Evolutionary conservation across 2,329 filamentous ascomycete species (phyloP).

Genomic region (Aspergillus amoenus): DNA sequence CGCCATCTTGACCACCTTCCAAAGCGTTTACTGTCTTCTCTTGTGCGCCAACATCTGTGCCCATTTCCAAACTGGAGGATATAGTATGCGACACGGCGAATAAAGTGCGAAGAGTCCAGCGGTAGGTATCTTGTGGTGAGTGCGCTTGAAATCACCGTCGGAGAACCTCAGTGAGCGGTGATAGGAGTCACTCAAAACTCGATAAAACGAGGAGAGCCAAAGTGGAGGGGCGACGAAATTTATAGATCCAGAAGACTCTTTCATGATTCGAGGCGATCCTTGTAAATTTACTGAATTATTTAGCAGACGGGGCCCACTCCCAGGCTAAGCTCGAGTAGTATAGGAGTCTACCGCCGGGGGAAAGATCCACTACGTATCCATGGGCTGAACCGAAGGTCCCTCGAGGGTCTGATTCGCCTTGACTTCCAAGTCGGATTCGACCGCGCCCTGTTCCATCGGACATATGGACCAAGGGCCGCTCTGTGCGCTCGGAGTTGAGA

Average conservation of each 20-base stretch:
- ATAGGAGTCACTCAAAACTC: neutral
- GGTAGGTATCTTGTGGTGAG: neutral
- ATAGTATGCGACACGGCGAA: neutral
- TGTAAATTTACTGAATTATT: neutral
- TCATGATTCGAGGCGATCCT: neutral
- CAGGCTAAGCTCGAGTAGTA: constrained; percentile 17
- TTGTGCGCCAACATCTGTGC: constrained; percentile 25
- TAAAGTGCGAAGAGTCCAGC: neutral
- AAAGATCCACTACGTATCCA: neutral
- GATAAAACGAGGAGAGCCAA: neutral
- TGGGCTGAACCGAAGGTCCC: neutral
- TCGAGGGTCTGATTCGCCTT: neutral
- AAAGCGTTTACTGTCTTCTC: constrained; percentile 19
- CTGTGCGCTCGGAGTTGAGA: neutral
- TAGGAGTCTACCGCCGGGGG: constrained; percentile 2
- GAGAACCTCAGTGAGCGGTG: neutral
- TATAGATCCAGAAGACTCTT: constrained; percentile 2
- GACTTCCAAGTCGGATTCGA: neutral
- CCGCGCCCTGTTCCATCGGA: neutral
- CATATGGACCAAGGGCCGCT: neutral
- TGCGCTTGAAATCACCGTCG: neutral
- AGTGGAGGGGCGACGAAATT: neutral
- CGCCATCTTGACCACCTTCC: constrained; percentile 16
- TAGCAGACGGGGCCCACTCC: constrained; percentile 5
- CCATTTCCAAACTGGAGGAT: constrained; percentile 12